A percentile compares a stretch with the other conserved stretches of the same genome.
Evolutionary conservation across 2,329 filamentous ascomycete species (phyloP).

Genomic region (Coccinonectria pachysandricola): DNA sequence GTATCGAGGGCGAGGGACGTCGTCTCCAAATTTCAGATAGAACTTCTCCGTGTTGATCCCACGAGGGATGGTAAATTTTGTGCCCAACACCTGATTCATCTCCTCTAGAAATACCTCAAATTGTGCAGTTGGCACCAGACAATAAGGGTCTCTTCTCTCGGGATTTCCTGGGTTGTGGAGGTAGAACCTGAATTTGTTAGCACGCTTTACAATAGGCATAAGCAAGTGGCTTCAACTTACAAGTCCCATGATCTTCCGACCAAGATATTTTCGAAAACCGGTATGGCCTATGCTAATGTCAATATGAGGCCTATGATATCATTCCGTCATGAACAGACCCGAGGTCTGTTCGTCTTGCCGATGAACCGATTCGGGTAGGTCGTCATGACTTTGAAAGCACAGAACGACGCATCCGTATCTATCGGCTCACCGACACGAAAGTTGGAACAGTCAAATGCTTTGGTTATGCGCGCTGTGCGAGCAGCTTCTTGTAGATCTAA

Average conservation of each 20-base stretch:
- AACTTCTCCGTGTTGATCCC: constrained; percentile 44
- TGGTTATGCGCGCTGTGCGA: constrained; percentile 3
- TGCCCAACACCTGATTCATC: constrained; percentile 50
- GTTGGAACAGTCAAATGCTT: constrained; percentile 13
- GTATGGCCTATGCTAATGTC: constrained; percentile 31
- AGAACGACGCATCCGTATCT: constrained; percentile 27
- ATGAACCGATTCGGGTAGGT: constrained; percentile 52
- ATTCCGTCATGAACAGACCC: constrained; percentile 23
- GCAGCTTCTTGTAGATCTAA: too few relatives aligned
- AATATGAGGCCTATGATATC: too few relatives aligned
- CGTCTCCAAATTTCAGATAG: constrained; percentile 49
- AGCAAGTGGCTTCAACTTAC: too few relatives aligned
- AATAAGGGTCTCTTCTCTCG: too few relatives aligned
- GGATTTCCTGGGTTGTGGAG: constrained; percentile 51
- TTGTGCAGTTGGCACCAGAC: constrained; percentile 57
- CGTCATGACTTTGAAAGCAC: constrained; percentile 41
- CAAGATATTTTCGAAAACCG: constrained; percentile 50
- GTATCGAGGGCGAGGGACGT: constrained; percentile 56
- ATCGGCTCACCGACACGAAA: constrained; percentile 18
- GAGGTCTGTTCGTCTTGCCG: constrained; percentile 39
- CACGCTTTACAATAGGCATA: too few relatives aligned
- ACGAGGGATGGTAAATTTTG: constrained; percentile 46
- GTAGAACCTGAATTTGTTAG: constrained; percentile 48
- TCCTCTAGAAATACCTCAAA: constrained; percentile 52
- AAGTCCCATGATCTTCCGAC: constrained; percentile 61